A percentile compares a stretch with the other conserved stretches of the same genome.
Conservation (phyloP, 495 filamentous ascomycete genomes). For the Hypoxylon trugodes region DNA sequence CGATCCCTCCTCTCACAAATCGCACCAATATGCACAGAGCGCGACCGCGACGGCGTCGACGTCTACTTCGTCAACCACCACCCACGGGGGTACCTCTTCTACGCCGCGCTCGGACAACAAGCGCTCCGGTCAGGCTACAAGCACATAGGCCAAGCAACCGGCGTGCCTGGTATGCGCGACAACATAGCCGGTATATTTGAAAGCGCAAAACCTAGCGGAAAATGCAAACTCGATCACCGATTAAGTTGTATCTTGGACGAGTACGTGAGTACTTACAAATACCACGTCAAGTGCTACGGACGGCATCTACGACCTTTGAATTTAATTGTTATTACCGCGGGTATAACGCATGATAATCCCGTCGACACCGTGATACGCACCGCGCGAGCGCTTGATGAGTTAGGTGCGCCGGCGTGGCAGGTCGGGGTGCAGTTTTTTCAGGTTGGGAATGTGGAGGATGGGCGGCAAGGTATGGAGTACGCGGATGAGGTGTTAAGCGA, state of each 20-base stretch:
- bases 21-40: conserved; percentile 75
- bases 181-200: conserved; percentile 66
- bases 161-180: conserved; percentile 58
- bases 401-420: conserved; percentile 78
- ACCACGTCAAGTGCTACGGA: conserved; percentile 31
- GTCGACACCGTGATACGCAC: conserved; percentile 70
- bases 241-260: conserved; percentile 71
- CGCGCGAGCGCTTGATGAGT: conserved; percentile 71
- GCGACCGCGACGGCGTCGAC: conserved; percentile 83
- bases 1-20: conserved; percentile 72
- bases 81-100: conserved; percentile 37
- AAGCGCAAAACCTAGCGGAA: conserved; percentile 22
- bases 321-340: conserved; percentile 86
- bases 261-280: conserved; percentile 54
- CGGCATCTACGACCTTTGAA: conserved; percentile 73
- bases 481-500: conserved; percentile 73
- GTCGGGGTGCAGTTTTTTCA: conserved; percentile 91
- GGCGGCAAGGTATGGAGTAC: conserved; percentile 65
- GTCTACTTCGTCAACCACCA: conserved; percentile 81
- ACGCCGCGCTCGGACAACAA: conserved; percentile 45
- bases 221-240: conserved; percentile 63
- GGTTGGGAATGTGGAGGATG: conserved; percentile 74
- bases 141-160: conserved; percentile 71
- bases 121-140: conserved; percentile 62
- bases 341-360: conserved; percentile 75